Evolutionary conservation across 371 early-diverging fungal genomes (phyloP).

Genomic region (Batrachochytrium dendrobatidis): DNA sequence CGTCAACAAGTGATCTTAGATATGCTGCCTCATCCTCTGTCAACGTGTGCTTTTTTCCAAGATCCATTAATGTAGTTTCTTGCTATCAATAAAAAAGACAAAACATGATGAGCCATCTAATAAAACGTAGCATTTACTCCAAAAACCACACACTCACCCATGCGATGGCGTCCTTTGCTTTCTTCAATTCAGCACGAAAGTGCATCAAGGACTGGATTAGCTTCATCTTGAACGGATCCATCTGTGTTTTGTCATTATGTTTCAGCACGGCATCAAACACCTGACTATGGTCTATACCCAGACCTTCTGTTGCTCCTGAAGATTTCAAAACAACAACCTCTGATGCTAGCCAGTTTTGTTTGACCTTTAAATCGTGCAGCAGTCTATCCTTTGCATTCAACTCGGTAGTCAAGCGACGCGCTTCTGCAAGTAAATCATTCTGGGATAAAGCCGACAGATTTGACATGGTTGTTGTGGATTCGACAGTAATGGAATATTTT

Average conservation of each 20-base stretch:
- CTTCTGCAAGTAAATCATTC: not conserved
- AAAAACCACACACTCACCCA: constrained; percentile 10
- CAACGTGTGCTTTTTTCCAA: constrained; percentile 2
- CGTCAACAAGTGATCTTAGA: not conserved
- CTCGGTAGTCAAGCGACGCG: constrained; percentile 14
- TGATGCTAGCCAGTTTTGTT: constrained; percentile 22
- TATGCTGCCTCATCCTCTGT: constrained; percentile 11
- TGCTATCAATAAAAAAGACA: constrained; percentile 2
- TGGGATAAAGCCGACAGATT: not conserved
- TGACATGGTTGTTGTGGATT: too few relatives aligned
- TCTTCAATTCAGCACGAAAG: constrained; percentile 19
- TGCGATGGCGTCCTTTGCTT: constrained; percentile 19
- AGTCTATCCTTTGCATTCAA: constrained; percentile 26
- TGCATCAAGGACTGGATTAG: constrained; percentile 20
- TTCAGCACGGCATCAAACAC: not conserved
- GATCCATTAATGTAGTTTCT: constrained; percentile 8
- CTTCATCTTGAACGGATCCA: constrained; percentile 3
- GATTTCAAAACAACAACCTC: constrained; percentile 9
- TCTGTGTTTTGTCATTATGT: not conserved
- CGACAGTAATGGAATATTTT: too few relatives aligned
- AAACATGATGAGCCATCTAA: not conserved
- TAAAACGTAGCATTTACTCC: not conserved
- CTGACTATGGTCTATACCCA: constrained; percentile 1
- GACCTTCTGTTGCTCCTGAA: not conserved
- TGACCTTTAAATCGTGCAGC: constrained; percentile 18